These are phyloP conservation scores for Penicillium sp. DNA, from an alignment of 2,329 filamentous ascomycete genomes.

Conservation along the genomic window DNA sequence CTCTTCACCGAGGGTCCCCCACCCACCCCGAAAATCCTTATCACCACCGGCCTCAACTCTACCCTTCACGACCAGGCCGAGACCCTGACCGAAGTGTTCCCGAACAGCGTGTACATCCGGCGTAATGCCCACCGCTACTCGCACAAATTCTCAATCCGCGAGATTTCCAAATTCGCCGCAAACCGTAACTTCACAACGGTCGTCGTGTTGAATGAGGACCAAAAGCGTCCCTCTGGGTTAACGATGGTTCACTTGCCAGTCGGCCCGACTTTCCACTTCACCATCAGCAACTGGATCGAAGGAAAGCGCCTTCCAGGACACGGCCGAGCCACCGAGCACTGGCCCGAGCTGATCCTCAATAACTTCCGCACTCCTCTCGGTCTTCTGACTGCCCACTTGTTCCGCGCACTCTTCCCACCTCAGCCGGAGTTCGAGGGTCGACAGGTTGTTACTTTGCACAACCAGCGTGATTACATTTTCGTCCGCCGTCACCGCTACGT, in stretches of 20 bases:
- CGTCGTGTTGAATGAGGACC: conserved; percentile 82
- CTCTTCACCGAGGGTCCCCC: conserved; percentile 56
- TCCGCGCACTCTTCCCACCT: conserved; percentile 75
- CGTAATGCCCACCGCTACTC: conserved; percentile 79
- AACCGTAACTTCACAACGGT: conserved; percentile 82
- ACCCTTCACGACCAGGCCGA: conserved; percentile 81
- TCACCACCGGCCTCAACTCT: conserved; percentile 88
- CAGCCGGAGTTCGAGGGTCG: conserved; percentile 80
- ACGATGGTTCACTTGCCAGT: conserved; percentile 80
- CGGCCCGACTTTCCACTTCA: conserved; percentile 92
- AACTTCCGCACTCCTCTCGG: conserved; percentile 94
- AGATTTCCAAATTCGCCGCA: conserved; percentile 82
- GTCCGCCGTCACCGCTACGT: conserved; percentile 86
- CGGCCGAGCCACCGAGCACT: conserved; percentile 84
- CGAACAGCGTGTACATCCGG: conserved; percentile 76
- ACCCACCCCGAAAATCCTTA: conserved; percentile 75
- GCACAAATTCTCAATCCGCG: conserved; percentile 87
- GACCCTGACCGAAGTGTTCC: conserved; percentile 77
- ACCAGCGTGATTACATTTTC: conserved; percentile 96
- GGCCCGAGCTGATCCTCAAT: conserved; percentile 86
- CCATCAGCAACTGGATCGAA: conserved; percentile 85
- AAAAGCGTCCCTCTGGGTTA: conserved; percentile 77
- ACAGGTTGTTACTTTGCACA: conserved; percentile 89
- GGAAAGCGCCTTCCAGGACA: conserved; percentile 86
- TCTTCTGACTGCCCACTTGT: conserved; percentile 80